Evolutionary conservation across 2,329 filamentous ascomycete genomes (phyloP).

Genomic region (Rutstroemia sp.): DNA sequence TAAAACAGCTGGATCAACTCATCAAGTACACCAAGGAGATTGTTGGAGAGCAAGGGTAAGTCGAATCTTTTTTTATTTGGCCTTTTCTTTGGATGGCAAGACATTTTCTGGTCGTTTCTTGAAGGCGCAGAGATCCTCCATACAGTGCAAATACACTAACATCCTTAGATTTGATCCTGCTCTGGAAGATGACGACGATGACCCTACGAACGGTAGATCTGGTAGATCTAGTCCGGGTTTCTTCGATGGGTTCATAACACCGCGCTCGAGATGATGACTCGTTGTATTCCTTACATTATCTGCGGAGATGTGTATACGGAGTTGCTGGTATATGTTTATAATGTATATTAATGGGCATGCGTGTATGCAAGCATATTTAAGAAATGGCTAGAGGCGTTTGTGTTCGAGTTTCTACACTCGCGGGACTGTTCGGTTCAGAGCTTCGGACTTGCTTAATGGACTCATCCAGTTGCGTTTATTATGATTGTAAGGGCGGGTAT

Average conservation of each 20-base stretch:
- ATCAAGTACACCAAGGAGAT: conserved; percentile 51
- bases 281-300: no score
- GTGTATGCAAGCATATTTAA: no score
- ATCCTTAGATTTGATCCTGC: conserved; percentile 15
- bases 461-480: no score
- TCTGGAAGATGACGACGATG: conserved; percentile 11
- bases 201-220: conserved; percentile 1
- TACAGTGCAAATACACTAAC: background rate
- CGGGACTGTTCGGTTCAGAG: no score
- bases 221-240: background rate
- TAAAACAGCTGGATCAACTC: conserved; percentile 45
- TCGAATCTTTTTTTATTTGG: background rate
- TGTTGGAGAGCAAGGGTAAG: conserved; percentile 43
- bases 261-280: background rate
- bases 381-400: no score
- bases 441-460: no score
- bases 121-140: background rate
- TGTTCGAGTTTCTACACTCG: no score
- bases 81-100: background rate
- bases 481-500: no score
- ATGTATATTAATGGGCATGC: no score
- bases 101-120: no score
- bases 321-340: no score
- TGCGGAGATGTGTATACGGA: no score
- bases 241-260: background rate